A percentile compares a stretch with the other conserved stretches of the same genome.
Evolutionary conservation across 208 protist genomes (phyloP).

Genomic region (Angomonas deanei): DNA sequence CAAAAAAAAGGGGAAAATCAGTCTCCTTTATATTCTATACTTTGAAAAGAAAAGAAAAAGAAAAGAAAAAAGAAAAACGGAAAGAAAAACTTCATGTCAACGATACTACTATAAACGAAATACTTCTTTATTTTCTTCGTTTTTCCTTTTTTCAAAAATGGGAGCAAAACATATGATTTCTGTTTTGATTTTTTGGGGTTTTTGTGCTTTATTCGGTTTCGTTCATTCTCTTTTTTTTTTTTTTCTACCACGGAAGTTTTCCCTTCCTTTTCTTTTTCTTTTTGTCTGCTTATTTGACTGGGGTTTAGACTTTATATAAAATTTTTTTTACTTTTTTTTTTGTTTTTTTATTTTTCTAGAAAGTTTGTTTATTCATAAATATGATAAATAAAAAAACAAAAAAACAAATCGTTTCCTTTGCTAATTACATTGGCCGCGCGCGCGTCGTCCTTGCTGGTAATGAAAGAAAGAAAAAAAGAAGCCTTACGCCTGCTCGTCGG

Average conservation of each 20-base stretch:
- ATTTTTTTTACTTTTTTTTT: conserved; percentile 4
- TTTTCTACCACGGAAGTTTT: background rate
- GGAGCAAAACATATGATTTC: background rate
- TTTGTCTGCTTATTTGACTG: background rate
- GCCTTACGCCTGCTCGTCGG: conserved; percentile 78
- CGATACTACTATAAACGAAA: background rate
- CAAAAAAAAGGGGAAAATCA: too few species aligned
- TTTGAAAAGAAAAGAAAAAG: background rate
- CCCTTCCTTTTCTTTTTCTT: conserved; percentile 4
- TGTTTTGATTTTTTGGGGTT: background rate
- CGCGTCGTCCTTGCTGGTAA: too few species aligned
- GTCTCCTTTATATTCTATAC: background rate
- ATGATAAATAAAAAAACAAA: conserved; percentile 11
- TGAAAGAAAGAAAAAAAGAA: background rate
- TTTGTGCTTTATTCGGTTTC: conserved; percentile 1
- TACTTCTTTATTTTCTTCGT: background rate
- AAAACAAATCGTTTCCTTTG: conserved; percentile 8
- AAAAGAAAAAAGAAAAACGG: background rate
- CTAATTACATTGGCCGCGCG: too few species aligned
- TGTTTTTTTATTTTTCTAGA: background rate
- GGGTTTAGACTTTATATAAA: background rate
- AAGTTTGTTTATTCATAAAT: background rate
- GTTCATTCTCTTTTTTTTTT: conserved; percentile 1
- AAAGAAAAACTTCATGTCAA: background rate
- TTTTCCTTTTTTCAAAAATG: background rate